Base-by-base conservation (phyloP, 2,329 filamentous ascomycete genomes). In the Macrophomina pseudophaseolina region DNA sequence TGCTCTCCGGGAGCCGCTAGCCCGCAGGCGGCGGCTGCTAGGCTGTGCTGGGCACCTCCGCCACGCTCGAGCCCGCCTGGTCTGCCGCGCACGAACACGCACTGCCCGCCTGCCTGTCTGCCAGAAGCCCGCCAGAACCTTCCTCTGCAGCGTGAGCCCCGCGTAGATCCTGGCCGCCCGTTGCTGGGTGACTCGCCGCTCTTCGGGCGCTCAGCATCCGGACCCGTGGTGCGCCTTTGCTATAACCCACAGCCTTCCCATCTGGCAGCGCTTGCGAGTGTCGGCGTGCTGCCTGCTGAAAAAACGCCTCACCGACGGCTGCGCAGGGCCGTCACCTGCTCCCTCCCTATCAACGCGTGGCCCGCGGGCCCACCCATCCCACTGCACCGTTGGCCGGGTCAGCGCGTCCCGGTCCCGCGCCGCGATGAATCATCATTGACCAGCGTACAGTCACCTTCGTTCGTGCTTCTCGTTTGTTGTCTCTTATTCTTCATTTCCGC, bases 281-380 rank as follows among this genome's bases (percentile, higher is more conserved):
- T 35, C n/a, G 33, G 33, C 52, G 4, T 12, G 23, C 49, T 33
- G 23, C 23, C 46, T 28, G 23, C 49, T 32, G 7, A 12, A 42
- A 40, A 60, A 60, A 60, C 56, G 28, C 56, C 56, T 60, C 56
- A 48, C 56, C 23, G 40, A 46, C 56, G 7, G n/a, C 53, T 23
- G 32, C 16, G 40, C 56, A 18, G 53, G 52, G 12, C 52, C 52
- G 18, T 40, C 52, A 18, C 32, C 52, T 54, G 52, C 52, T 11
- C 52, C 52, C 52, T 60, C n/a, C 28, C 42, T 46, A 48, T 60
- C 56, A 33, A 5, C 56, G 42, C 40, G 40, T 35, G 56, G 28
- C 28, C 8, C 6, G 28, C 14, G n/a, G 40, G 18, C 44, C 58
- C 58, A 49, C 58, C 18, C 58, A 8, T 23, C 23, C 23, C 23